These are phyloP conservation scores for Trifolium dubium DNA, from an alignment of 306 rosid genomes.

Conservation along the genomic window DNA sequence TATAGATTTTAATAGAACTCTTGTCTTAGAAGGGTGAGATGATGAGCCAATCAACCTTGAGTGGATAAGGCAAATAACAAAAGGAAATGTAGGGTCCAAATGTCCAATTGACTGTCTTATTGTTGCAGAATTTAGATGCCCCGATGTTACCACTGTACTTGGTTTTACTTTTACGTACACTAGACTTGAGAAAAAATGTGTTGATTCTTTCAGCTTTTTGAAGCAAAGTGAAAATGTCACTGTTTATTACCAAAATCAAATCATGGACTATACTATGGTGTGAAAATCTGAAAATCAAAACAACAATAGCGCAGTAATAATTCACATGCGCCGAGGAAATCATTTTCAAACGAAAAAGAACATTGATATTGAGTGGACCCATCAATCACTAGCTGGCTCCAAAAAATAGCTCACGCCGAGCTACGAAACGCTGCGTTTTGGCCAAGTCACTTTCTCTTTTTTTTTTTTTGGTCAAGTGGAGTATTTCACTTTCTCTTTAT, in stretches of 20 bases:
- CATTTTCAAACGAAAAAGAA: background rate
- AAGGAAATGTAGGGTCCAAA: slow-evolving; percentile 27
- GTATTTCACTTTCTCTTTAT: slow-evolving; percentile 35
- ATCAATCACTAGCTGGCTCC: background rate
- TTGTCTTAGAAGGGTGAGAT: background rate
- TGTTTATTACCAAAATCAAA: background rate
- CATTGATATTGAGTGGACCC: slow-evolving; percentile 15
- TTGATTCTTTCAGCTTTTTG: background rate
- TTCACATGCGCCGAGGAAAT: too few species aligned
- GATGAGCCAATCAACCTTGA: slow-evolving; percentile 39
- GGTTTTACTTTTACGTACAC: too few species aligned
- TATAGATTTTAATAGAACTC: too few species aligned
- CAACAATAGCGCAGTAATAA: too few species aligned
- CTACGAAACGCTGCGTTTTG: slow-evolving; percentile 38
- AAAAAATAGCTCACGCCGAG: slow-evolving; percentile 56
- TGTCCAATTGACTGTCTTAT: slow-evolving; percentile 18
- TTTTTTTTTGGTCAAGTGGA: slow-evolving; percentile 13
- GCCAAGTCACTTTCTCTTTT: slow-evolving; percentile 43
- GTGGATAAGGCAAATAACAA: slow-evolving; percentile 16
- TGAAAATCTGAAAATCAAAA: background rate
- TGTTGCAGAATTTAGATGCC: slow-evolving; percentile 25
- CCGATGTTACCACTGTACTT: slow-evolving; percentile 1
- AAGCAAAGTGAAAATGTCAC: background rate
- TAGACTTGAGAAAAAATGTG: background rate
- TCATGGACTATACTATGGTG: too few species aligned